Percentiles rank a stretch among this genome's conserved stretches.
phyloP scores from a whole-genome alignment of 768 basidiomycete genomes.

The Rossbeevera mucosa region DNA sequence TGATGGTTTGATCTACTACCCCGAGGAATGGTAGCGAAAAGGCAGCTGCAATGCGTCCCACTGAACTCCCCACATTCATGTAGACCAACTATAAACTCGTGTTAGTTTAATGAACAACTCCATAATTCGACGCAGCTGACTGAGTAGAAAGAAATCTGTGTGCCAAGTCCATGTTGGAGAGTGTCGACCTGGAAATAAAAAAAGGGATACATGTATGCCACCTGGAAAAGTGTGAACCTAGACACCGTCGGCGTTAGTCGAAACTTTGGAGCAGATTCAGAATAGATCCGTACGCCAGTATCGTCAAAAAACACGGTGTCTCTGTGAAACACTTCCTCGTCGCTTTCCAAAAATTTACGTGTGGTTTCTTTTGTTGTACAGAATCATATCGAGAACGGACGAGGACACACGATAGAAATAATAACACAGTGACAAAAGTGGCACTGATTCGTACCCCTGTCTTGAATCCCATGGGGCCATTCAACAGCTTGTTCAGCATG shows the following conservation, averaged over 20 bases:
- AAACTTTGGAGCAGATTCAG: not conserved
- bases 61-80: conserved; percentile 45
- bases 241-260: not conserved
- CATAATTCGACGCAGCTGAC: not conserved
- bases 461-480: conserved; percentile 43
- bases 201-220: conserved; percentile 45
- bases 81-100: conserved; percentile 14
- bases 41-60: conserved; percentile 47
- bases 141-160: conserved; percentile 50
- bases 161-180: conserved; percentile 42
- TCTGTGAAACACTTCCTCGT: conserved; percentile 22
- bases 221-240: conserved; percentile 29
- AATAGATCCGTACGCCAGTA: conserved; percentile 15
- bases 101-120: not conserved
- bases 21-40: conserved; percentile 38
- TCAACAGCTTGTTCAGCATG: conserved; percentile 48
- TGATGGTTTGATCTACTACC: conserved; percentile 39
- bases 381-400: conserved; percentile 32
- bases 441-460: conserved; percentile 38
- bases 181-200: conserved; percentile 59
- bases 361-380: not conserved
- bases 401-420: conserved; percentile 36
- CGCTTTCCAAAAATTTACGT: conserved; percentile 14
- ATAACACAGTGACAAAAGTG: conserved; percentile 32
- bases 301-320: conserved; percentile 21